These are phyloP conservation scores for Fusarium ambrosium DNA, from an alignment of 2,329 filamentous ascomycete species.

Conservation along the genomic window DNA sequence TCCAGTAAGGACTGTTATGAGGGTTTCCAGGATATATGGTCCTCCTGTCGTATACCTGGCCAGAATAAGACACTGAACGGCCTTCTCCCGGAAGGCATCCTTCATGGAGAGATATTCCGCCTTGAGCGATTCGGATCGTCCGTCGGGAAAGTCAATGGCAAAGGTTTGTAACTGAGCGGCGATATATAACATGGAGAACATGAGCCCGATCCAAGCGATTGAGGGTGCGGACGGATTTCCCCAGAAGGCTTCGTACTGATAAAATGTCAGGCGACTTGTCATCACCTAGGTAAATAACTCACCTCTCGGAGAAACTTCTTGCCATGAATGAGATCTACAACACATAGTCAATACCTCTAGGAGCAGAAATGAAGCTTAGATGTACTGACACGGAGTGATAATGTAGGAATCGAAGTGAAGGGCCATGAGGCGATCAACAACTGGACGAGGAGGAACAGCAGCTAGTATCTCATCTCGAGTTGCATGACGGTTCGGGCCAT, in stretches of 20 bases:
- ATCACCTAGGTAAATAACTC: neutral
- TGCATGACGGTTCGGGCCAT: slow-evolving; percentile 29
- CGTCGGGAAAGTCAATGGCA: slow-evolving; percentile 6
- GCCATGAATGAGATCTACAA: slow-evolving; percentile 27
- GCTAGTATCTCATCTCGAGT: slow-evolving; percentile 28
- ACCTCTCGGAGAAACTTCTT: slow-evolving; percentile 34
- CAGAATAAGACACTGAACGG: slow-evolving; percentile 27
- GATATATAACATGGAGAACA: slow-evolving; percentile 32
- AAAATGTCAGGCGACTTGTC: slow-evolving; percentile 23
- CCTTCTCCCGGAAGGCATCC: slow-evolving; percentile 27
- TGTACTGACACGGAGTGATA: slow-evolving; percentile 26
- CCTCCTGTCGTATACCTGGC: slow-evolving; percentile 28
- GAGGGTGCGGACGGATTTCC: slow-evolving; percentile 22
- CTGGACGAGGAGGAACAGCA: slow-evolving; percentile 28
- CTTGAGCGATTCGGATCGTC: slow-evolving; percentile 19
- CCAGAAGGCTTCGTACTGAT: slow-evolving; percentile 28
- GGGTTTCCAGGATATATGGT: slow-evolving; percentile 25
- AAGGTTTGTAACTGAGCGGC: slow-evolving; percentile 31
- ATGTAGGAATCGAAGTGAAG: slow-evolving; percentile 32
- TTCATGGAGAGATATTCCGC: slow-evolving; percentile 27
- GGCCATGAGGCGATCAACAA: slow-evolving; percentile 33
- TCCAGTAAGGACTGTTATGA: slow-evolving; percentile 27
- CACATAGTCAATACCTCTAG: slow-evolving; percentile 16
- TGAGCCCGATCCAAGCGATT: slow-evolving; percentile 28
- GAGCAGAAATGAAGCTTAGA: slow-evolving; percentile 1